Evolutionary conservation across 495 filamentous ascomycete species (phyloP).

Genomic region (Aspergillus funiculosus): DNA sequence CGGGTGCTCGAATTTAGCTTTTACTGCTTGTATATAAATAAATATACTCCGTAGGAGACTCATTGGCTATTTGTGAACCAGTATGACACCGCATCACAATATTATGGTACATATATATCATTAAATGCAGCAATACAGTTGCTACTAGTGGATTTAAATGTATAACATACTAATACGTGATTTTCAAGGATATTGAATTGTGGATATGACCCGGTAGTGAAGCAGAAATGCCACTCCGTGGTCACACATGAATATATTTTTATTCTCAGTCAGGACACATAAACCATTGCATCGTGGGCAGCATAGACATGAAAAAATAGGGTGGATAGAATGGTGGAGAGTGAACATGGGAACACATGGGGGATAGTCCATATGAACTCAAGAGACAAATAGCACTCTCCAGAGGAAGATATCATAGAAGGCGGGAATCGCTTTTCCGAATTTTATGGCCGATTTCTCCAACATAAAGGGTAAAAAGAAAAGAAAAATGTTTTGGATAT

Average conservation of each 20-base stretch:
- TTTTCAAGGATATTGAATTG: slow-evolving; percentile 13
- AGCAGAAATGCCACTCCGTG: background rate
- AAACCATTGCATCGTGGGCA: slow-evolving; percentile 15
- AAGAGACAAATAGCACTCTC: background rate
- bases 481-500: slow-evolving; percentile 20
- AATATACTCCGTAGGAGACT: too few species aligned
- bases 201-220: slow-evolving; percentile 10
- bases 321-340: slow-evolving; percentile 4
- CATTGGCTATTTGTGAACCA: too few species aligned
- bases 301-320: slow-evolving; percentile 12
- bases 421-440: slow-evolving; percentile 3
- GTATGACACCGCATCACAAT: too few species aligned
- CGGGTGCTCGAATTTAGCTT: too few species aligned
- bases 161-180: too few species aligned
- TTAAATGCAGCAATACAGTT: too few species aligned
- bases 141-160: too few species aligned
- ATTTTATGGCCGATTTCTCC: slow-evolving; percentile 1
- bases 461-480: slow-evolving; percentile 1
- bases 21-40: too few species aligned
- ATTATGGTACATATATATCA: too few species aligned
- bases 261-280: slow-evolving; percentile 13
- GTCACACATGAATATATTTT: slow-evolving; percentile 6
- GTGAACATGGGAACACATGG: too few species aligned
- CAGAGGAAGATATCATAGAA: background rate
- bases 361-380: too few species aligned